phyloP scores from a whole-genome alignment of 2,329 filamentous ascomycete genomes.

The Talaromyces atroroseus region DNA sequence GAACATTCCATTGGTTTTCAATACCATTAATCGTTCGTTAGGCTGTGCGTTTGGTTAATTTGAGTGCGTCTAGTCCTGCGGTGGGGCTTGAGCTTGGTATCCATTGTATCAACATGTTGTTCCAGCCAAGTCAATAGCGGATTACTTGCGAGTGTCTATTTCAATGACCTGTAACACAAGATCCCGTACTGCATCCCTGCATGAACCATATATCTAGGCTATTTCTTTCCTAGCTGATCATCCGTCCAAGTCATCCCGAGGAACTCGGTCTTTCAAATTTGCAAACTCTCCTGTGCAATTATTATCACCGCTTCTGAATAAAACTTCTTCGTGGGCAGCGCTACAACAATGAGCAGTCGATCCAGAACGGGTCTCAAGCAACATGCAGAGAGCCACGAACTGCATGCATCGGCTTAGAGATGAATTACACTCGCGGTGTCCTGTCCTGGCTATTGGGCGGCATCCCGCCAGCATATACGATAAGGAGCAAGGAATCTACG shows the following conservation, averaged over 20 bases:
- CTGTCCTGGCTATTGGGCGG: conserved; percentile 12
- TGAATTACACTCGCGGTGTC: conserved; percentile 12
- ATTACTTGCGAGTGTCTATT: not conserved
- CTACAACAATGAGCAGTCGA: conserved; percentile 47
- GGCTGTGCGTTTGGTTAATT: too few species aligned
- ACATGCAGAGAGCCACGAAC: conserved; percentile 33
- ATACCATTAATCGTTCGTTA: too few species aligned
- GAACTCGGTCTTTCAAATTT: conserved; percentile 23
- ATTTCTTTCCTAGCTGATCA: conserved; percentile 12
- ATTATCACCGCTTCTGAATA: conserved; percentile 43
- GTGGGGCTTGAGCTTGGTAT: too few species aligned
- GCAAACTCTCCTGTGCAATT: conserved; percentile 36
- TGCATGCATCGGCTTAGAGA: conserved; percentile 19
- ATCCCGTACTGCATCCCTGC: conserved; percentile 18
- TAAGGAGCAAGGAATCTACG: conserved; percentile 16
- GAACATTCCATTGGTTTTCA: too few species aligned
- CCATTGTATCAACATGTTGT: too few species aligned
- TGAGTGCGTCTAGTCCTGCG: too few species aligned
- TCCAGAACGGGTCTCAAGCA: conserved; percentile 29
- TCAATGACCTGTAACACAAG: conserved; percentile 16
- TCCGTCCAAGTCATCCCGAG: conserved; percentile 20
- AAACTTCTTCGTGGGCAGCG: conserved; percentile 33
- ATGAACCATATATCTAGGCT: conserved; percentile 23
- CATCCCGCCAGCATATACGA: conserved; percentile 15
- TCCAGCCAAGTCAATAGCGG: too few species aligned